Percentiles rank a stretch among this genome's conserved stretches.
phyloP scores from a whole-genome alignment of 2,329 filamentous ascomycete genomes.

The Fusarium paranaense region DNA sequence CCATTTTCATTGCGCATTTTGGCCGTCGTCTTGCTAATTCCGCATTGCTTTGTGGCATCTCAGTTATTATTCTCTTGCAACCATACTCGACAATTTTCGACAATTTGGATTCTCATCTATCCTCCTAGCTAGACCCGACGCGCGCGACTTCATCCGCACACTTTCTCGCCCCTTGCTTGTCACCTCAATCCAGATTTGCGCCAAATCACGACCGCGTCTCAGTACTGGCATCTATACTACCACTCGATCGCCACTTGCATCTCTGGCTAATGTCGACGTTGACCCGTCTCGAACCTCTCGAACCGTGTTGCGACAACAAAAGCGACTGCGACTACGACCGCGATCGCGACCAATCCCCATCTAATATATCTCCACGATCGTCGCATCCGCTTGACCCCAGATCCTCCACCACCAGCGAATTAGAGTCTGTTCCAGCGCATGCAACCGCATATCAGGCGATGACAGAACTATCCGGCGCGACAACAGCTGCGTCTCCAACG shows the following conservation, averaged over 20 bases:
- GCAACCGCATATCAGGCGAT: conserved; percentile 46
- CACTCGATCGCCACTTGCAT: neutral
- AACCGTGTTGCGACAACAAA: conserved; percentile 19
- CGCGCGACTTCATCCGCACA: neutral
- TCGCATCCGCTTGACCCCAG: conserved; percentile 35
- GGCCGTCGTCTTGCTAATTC: conserved; percentile 19
- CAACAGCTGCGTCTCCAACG: conserved; percentile 42
- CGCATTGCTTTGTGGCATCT: conserved; percentile 14
- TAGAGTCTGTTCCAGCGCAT: conserved; percentile 41
- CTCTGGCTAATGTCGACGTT: neutral
- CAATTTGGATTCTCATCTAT: neutral
- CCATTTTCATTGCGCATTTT: conserved; percentile 30
- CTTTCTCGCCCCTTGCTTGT: neutral
- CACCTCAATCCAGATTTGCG: neutral
- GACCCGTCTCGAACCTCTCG: neutral
- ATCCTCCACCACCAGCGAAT: conserved; percentile 31
- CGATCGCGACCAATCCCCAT: conserved; percentile 32
- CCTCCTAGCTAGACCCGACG: neutral
- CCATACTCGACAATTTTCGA: conserved; percentile 10
- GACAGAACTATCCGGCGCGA: conserved; percentile 43
- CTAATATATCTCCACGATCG: conserved; percentile 35
- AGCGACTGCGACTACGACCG: conserved; percentile 13
- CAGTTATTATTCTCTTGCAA: conserved; percentile 3
- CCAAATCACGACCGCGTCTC: neutral
- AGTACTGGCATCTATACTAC: neutral